A percentile compares a stretch with the other conserved stretches of the same genome.
These are phyloP conservation scores for Aspergillus sp. DNA, from an alignment of 2,329 filamentous ascomycete genomes.

Conservation along the genomic window DNA sequence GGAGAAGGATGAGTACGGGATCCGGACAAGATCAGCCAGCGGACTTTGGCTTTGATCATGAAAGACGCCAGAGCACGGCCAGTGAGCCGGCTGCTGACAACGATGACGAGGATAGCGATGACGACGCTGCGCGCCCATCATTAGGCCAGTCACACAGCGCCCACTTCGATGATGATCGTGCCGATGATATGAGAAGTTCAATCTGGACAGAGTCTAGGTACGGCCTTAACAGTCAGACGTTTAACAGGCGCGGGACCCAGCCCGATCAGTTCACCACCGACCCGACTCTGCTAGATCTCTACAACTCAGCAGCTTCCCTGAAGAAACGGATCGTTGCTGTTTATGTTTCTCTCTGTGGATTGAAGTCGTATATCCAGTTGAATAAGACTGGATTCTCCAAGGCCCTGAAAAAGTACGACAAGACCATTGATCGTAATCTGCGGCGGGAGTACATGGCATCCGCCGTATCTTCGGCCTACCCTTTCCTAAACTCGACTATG, in stretches of 20 bases:
- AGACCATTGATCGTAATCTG: conserved; percentile 81
- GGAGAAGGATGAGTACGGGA: conserved; percentile 40
- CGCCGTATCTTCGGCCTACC: conserved; percentile 74
- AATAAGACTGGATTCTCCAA: conserved; percentile 97
- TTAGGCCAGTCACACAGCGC: conserved; percentile 26
- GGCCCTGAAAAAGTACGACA: conserved; percentile 97
- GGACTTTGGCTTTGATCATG: conserved; percentile 49
- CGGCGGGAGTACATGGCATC: conserved; percentile 73
- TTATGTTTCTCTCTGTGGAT: conserved; percentile 90
- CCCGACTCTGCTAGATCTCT: conserved; percentile 65
- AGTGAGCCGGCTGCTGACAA: conserved; percentile 53
- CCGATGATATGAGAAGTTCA: conserved; percentile 37
- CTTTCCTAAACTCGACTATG: conserved; percentile 75
- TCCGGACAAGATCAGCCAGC: conserved; percentile 42
- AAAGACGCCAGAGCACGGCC: conserved; percentile 47
- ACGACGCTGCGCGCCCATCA: conserved; percentile 41
- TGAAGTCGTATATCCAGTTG: conserved; percentile 93
- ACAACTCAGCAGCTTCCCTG: conserved; percentile 74
- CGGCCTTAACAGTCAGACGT: conserved; percentile 17
- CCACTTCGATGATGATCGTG: conserved; percentile 27
- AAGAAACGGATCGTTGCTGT: conserved; percentile 87
- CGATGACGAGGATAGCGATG: conserved; percentile 60
- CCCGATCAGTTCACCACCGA: conserved; percentile 79
- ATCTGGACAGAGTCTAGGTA: conserved; percentile 26
- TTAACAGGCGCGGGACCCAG: conserved; percentile 36